phyloP scores from a whole-genome alignment of 1,284 basidiomycete genomes.

The Ustilago sp. region DNA sequence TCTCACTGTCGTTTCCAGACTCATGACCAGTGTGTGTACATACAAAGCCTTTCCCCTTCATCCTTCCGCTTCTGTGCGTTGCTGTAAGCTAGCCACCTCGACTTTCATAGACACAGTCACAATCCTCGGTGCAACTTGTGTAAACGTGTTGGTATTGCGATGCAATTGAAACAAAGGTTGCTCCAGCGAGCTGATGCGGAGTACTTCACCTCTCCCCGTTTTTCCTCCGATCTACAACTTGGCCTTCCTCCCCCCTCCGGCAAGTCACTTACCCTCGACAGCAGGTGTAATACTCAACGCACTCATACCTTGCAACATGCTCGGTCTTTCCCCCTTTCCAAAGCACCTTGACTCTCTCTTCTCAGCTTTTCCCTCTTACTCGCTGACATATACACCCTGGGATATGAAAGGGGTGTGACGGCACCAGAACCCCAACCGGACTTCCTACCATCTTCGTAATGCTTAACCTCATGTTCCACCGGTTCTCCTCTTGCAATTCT shows the following conservation, averaged over 20 bases:
- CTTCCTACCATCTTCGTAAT: conserved; percentile 53
- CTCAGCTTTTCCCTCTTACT: conserved; percentile 50
- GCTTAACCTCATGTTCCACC: conserved; percentile 48
- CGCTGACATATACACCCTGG: conserved; percentile 53
- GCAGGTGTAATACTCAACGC: conserved; percentile 39
- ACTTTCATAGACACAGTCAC: neutral
- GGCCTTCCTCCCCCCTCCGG: neutral
- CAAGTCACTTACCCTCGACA: conserved; percentile 45
- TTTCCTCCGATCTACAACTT: conserved; percentile 7
- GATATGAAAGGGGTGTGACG: conserved; percentile 52
- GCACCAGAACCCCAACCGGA: conserved; percentile 36
- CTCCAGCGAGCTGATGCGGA: neutral
- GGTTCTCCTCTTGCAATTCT: conserved; percentile 55
- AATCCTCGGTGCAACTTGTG: neutral
- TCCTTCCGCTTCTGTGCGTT: neutral
- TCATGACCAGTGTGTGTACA: neutral
- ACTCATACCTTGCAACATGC: conserved; percentile 32
- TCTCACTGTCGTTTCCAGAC: neutral
- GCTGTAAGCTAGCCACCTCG: neutral
- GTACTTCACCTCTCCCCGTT: neutral
- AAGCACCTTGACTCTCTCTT: conserved; percentile 43
- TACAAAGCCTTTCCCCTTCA: neutral
- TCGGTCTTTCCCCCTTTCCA: conserved; percentile 45
- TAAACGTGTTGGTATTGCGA: neutral
- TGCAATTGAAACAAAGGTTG: neutral